phyloP scores from a whole-genome alignment of 352 stramenopile species.

The Peronosclerospora sorghi region DNA sequence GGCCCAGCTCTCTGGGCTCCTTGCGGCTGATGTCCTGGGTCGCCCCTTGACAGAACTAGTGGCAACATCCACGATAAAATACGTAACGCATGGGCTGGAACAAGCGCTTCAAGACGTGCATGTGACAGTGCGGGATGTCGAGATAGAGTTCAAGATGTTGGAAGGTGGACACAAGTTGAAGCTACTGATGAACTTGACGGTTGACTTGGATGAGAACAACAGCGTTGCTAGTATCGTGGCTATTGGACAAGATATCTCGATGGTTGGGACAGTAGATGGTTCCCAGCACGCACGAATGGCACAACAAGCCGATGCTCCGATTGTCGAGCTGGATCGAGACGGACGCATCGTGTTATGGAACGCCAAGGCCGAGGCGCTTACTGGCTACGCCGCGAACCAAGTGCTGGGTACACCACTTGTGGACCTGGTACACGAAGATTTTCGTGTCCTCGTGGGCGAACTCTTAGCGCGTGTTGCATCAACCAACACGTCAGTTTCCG shows the following conservation, averaged over 20 bases:
- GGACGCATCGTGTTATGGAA: conserved; percentile 62
- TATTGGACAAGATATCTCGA: conserved; percentile 57
- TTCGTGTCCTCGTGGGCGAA: conserved; percentile 28
- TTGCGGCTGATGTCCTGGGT: conserved; percentile 16
- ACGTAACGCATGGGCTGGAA: conserved; percentile 10
- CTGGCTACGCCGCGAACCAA: conserved; percentile 36
- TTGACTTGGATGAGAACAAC: not conserved
- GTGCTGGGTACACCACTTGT: conserved; percentile 38
- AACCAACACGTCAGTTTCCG: conserved; percentile 1
- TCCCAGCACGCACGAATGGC: too few relatives aligned
- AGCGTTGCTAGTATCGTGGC: too few relatives aligned
- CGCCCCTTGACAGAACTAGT: conserved; percentile 28
- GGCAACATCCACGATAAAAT: conserved; percentile 8
- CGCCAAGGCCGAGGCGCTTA: conserved; percentile 39
- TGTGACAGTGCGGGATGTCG: conserved; percentile 21
- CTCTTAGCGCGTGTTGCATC: conserved; percentile 10
- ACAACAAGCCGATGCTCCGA: conserved; percentile 61
- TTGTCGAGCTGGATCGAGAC: conserved; percentile 62
- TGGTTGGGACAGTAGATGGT: too few relatives aligned
- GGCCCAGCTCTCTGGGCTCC: conserved; percentile 25
- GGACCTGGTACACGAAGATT: conserved; percentile 37
- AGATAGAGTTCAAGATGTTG: too few relatives aligned
- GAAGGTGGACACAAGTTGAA: too few relatives aligned
- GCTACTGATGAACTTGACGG: conserved; percentile 13
- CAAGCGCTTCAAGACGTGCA: conserved; percentile 26